These are phyloP conservation scores for Colletotrichum falcatum DNA, from an alignment of 2,329 filamentous ascomycete species.

Conservation along the genomic window DNA sequence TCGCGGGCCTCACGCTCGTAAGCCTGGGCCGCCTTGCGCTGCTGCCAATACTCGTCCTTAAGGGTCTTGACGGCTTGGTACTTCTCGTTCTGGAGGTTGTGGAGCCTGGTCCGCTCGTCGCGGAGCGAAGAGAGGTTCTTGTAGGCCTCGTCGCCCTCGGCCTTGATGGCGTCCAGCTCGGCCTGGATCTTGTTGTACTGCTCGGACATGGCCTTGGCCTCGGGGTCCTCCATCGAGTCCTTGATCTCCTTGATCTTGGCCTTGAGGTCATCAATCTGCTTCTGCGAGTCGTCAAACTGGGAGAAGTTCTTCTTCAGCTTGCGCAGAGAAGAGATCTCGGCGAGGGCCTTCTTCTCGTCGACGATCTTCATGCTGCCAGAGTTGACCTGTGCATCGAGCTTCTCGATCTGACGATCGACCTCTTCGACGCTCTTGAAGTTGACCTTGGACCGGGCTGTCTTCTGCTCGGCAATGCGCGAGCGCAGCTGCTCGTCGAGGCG, in stretches of 20 bases:
- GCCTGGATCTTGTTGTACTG: constrained; percentile 86
- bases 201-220: constrained; percentile 88
- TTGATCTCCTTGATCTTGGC: constrained; percentile 89
- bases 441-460: constrained; percentile 83
- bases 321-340: constrained; percentile 83
- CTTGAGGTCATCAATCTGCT: constrained; percentile 89
- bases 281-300: constrained; percentile 85
- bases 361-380: constrained; percentile 93
- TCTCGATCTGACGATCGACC: constrained; percentile 83
- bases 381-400: constrained; percentile 87
- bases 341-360: constrained; percentile 94
- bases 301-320: constrained; percentile 94
- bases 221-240: constrained; percentile 91
- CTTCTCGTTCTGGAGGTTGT: constrained; percentile 88
- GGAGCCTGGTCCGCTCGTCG: constrained; percentile 86
- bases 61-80: constrained; percentile 84
- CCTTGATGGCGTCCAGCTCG: constrained; percentile 91
- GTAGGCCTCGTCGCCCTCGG: constrained; percentile 90
- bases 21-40: constrained; percentile 83
- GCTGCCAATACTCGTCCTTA: constrained; percentile 89
- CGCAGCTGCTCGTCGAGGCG: constrained; percentile 90
- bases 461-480: constrained; percentile 86
- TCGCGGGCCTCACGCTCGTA: constrained; percentile 88
- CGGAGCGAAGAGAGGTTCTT: constrained; percentile 87
- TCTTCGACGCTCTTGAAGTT: constrained; percentile 90